Evolutionary conservation across 1,284 basidiomycete genomes (phyloP).

Genomic region (Inonotus hispidus): DNA sequence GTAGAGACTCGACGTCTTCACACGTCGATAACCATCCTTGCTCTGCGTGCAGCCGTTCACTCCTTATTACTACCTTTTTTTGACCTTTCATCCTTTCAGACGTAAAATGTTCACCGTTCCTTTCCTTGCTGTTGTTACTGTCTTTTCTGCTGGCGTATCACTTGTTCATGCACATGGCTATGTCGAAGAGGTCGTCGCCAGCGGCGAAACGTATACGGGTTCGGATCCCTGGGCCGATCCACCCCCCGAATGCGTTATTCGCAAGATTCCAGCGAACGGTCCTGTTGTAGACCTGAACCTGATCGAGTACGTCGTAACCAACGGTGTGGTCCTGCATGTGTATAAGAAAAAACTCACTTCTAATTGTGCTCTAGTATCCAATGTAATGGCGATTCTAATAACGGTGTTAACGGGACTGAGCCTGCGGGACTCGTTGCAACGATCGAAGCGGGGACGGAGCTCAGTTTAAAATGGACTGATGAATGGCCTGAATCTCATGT

Average conservation of each 20-base stretch:
- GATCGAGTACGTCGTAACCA: conserved; percentile 24
- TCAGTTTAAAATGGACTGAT: conserved; percentile 44
- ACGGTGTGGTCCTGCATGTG: too few relatives aligned
- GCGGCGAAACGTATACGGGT: conserved; percentile 29
- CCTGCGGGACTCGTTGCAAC: conserved; percentile 41
- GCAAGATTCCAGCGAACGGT: conserved; percentile 45
- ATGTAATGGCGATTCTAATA: conserved; percentile 39
- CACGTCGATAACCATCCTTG: not conserved
- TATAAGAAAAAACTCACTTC: conserved; percentile 10
- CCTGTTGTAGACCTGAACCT: conserved; percentile 27
- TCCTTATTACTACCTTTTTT: not conserved
- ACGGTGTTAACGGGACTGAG: conserved; percentile 34
- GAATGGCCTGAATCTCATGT: conserved; percentile 41
- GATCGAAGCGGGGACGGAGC: conserved; percentile 37
- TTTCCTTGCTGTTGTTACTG: not conserved
- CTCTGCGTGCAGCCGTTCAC: not conserved
- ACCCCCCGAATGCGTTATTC: conserved; percentile 39
- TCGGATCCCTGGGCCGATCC: conserved; percentile 36
- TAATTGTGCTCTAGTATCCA: conserved; percentile 29
- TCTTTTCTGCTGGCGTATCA: not conserved
- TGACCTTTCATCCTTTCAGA: not conserved
- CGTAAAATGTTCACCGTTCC: not conserved
- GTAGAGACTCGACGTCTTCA: not conserved
- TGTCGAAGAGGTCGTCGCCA: conserved; percentile 31
- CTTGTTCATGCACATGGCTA: conserved; percentile 30